Percentiles rank a stretch among this genome's conserved stretches.
phyloP scores from a whole-genome alignment of 768 basidiomycete species.

The Tulasnella sp. region DNA sequence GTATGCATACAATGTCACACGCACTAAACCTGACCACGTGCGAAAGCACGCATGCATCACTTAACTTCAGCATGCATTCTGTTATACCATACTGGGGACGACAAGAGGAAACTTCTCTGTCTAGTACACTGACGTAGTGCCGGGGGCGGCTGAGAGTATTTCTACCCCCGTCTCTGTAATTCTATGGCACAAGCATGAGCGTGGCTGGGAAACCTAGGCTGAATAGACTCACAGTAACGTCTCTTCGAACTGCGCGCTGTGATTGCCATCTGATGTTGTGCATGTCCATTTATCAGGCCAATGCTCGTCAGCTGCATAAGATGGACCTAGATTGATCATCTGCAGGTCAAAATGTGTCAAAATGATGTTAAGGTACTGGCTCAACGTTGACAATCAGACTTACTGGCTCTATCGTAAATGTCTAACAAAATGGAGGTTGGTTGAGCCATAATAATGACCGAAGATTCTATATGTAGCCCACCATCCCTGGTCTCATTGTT shows the following conservation, averaged over 20 bases:
- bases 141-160: slow-evolving; percentile 50
- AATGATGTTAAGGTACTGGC: neutral
- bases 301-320: slow-evolving; percentile 56
- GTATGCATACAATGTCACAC: no score
- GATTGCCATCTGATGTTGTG: slow-evolving; percentile 79
- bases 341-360: slow-evolving; percentile 27
- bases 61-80: neutral
- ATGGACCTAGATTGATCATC: slow-evolving; percentile 87
- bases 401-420: slow-evolving; percentile 74
- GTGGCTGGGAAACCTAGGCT: neutral
- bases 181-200: slow-evolving; percentile 31
- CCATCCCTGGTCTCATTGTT: slow-evolving; percentile 90
- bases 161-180: slow-evolving; percentile 89
- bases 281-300: slow-evolving; percentile 98
- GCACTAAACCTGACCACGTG: neutral
- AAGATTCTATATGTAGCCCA: slow-evolving; percentile 29
- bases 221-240: slow-evolving; percentile 66
- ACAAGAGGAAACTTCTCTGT: no score
- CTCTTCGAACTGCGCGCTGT: slow-evolving; percentile 95
- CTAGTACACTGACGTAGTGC: neutral
- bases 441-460: neutral
- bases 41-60: no score
- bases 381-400: slow-evolving; percentile 20
- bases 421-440: slow-evolving; percentile 10
- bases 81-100: neutral